Percentiles rank a stretch among this genome's conserved stretches.
These are phyloP conservation scores for Pelargonium nanum DNA, from an alignment of 345 rosid genomes.

Conservation along the genomic window DNA sequence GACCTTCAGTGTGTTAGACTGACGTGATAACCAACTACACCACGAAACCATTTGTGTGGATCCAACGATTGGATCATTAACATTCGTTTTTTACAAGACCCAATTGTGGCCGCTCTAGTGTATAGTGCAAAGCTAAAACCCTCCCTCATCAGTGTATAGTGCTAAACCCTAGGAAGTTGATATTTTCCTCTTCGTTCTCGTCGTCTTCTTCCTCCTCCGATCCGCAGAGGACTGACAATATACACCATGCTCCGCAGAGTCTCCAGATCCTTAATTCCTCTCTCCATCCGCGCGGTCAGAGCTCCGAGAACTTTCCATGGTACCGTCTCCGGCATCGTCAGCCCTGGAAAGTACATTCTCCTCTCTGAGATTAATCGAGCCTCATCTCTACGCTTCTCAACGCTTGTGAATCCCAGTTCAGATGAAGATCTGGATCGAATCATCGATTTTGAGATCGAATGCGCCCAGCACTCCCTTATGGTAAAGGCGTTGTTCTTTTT, in stretches of 20 bases:
- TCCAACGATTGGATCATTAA: too few relatives aligned
- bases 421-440: constrained; percentile 34
- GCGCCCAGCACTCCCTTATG: constrained; percentile 26
- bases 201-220: neutral
- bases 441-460: constrained; percentile 41
- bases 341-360: constrained; percentile 13
- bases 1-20: constrained; percentile 98
- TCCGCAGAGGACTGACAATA: neutral
- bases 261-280: neutral
- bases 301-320: neutral
- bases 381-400: constrained; percentile 21
- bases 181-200: too few relatives aligned
- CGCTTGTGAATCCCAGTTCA: constrained; percentile 18
- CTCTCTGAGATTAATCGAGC: constrained; percentile 13
- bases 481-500: constrained; percentile 9
- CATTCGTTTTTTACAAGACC: too few relatives aligned
- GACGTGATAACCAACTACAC: constrained; percentile 99
- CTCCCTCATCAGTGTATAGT: too few relatives aligned
- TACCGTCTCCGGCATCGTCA: constrained; percentile 7
- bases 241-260: neutral
- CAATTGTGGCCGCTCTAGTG: too few relatives aligned
- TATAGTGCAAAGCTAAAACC: too few relatives aligned
- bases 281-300: neutral
- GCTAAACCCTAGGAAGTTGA: too few relatives aligned
- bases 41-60: constrained; percentile 93